These are phyloP conservation scores for Zopfochytrium polystomum DNA, from an alignment of 371 early-diverging fungal species.

Conservation along the genomic window DNA sequence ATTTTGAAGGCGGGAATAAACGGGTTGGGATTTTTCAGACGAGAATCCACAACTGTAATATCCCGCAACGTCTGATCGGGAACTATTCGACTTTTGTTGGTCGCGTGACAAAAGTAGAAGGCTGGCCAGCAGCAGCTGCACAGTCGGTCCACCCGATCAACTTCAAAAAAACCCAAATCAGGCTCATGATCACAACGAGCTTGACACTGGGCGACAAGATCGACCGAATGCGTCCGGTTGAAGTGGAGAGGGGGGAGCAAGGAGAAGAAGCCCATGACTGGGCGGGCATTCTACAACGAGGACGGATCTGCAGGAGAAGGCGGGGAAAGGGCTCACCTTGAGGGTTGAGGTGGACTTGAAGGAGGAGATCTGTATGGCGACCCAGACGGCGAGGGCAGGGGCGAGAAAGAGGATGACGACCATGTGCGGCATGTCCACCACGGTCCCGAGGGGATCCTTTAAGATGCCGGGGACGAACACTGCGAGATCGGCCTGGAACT, in stretches of 20 bases:
- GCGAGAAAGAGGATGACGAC: slow-evolving; percentile 18
- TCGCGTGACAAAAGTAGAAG: too few species aligned
- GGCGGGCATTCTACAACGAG: neutral
- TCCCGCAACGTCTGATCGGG: too few species aligned
- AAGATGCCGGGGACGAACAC: slow-evolving; percentile 10
- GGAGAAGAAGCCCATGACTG: neutral
- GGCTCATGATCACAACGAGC: too few species aligned
- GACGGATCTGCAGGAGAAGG: neutral
- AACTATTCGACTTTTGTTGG: too few species aligned
- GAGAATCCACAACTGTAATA: too few species aligned
- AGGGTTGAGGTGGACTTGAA: neutral
- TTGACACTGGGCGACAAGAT: too few species aligned
- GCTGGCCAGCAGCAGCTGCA: too few species aligned
- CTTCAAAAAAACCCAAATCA: too few species aligned
- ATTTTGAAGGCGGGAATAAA: slow-evolving; percentile 6
- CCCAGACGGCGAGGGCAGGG: slow-evolving; percentile 18
- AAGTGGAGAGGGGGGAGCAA: slow-evolving; percentile 7
- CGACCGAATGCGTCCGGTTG: too few species aligned
- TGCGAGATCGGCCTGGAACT: slow-evolving; percentile 11
- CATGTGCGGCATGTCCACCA: slow-evolving; percentile 16
- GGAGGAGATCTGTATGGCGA: slow-evolving; percentile 9
- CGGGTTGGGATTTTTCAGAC: slow-evolving; percentile 4
- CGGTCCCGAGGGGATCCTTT: slow-evolving; percentile 15
- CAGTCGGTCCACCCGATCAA: too few species aligned
- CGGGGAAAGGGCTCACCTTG: neutral